These are phyloP conservation scores for Adansonia rubrostipa DNA, from an alignment of 441 rosid species.

Conservation along the genomic window DNA sequence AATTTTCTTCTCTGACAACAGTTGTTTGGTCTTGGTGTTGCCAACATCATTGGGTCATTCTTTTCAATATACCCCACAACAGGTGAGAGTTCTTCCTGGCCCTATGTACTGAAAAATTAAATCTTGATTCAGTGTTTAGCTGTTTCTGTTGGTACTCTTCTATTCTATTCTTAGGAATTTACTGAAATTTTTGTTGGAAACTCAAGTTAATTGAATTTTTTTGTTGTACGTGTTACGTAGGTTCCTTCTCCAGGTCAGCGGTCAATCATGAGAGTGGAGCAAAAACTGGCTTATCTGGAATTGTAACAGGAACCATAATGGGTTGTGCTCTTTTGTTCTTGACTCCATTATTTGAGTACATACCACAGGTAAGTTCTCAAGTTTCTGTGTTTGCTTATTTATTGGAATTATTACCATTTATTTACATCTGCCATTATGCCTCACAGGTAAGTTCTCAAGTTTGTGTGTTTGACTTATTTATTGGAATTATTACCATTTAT, in stretches of 20 bases:
- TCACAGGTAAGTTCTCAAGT: conserved; percentile 63
- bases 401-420: neutral
- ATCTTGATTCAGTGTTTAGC: neutral
- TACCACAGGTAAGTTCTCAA: conserved; percentile 76
- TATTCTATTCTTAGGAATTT: neutral
- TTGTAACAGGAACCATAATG: conserved; percentile 82
- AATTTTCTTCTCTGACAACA: conserved; percentile 41
- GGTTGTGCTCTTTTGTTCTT: conserved; percentile 87
- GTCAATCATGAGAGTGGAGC: conserved; percentile 97
- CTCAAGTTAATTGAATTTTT: neutral
- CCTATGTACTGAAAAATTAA: conserved; percentile 19
- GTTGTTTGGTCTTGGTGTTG: conserved; percentile 92
- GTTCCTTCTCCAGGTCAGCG: conserved; percentile 98
- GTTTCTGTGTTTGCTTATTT: conserved; percentile 25
- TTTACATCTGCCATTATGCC: conserved; percentile 14
- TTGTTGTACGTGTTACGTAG: conserved; percentile 43
- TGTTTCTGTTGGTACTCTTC: conserved; percentile 14
- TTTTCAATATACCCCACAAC: conserved; percentile 89
- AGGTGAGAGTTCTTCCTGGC: conserved; percentile 51
- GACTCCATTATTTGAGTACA: conserved; percentile 79
- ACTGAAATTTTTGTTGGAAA: neutral
- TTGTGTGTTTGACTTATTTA: conserved; percentile 24
- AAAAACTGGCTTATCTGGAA: conserved; percentile 84
- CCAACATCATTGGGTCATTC: conserved; percentile 82
- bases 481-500: neutral